phyloP scores from a whole-genome alignment of 371 early-diverging fungal species.

The Dinochytrium kinnereticum region DNA sequence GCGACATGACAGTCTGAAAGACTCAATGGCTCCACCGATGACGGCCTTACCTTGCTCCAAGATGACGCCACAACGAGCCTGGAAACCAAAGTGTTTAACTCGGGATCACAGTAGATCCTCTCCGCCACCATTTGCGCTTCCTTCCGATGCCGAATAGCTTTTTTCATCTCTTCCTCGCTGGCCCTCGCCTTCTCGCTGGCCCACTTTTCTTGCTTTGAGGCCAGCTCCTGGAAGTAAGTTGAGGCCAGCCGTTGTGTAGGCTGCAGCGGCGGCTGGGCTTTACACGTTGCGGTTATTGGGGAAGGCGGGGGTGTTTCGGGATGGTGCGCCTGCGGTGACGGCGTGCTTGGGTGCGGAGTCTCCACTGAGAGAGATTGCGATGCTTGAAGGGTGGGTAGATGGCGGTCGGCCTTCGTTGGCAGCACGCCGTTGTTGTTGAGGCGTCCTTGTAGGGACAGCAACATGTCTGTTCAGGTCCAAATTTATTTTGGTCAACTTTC shows the following conservation, averaged over 20 bases:
- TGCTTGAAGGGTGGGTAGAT: too few species aligned
- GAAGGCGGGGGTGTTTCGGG: background rate
- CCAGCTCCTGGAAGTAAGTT: background rate
- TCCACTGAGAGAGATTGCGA: too few species aligned
- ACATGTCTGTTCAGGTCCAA: too few species aligned
- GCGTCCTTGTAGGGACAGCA: too few species aligned
- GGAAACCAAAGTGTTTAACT: background rate
- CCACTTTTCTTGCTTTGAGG: background rate
- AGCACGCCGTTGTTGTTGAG: too few species aligned
- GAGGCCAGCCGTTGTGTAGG: background rate
- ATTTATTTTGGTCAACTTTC: too few species aligned
- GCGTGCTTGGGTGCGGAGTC: too few species aligned
- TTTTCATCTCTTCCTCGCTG: background rate
- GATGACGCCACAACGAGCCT: background rate
- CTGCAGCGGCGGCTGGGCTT: background rate
- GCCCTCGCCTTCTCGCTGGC: background rate
- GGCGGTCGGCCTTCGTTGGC: too few species aligned
- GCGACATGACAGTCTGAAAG: background rate
- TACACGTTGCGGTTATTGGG: background rate
- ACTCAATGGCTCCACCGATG: background rate
- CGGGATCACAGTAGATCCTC: background rate
- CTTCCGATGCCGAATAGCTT: background rate
- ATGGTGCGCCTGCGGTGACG: too few species aligned
- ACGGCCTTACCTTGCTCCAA: background rate
- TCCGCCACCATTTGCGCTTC: background rate